Conservation (phyloP, 164 flowering plant species). For the Brasenia schreberi region DNA sequence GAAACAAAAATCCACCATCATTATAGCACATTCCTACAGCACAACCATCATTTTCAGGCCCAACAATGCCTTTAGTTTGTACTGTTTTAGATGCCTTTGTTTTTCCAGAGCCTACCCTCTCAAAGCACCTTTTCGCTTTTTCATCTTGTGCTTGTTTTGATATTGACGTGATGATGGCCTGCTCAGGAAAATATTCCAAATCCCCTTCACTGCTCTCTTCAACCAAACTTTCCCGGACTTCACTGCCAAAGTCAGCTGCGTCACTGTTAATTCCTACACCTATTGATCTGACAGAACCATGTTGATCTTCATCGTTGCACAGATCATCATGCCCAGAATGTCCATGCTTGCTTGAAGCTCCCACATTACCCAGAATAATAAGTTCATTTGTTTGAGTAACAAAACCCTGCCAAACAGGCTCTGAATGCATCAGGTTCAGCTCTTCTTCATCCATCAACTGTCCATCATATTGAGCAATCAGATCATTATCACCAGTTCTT, state of each 20-base stretch:
- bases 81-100: constrained; percentile 23
- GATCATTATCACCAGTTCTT: constrained; percentile 39
- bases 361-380: no score
- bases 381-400: constrained; percentile 81
- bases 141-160: constrained; percentile 28
- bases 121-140: constrained; percentile 24
- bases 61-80: constrained; percentile 24
- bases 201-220: constrained; percentile 87
- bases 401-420: constrained; percentile 98
- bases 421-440: constrained; percentile 73
- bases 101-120: constrained; percentile 27
- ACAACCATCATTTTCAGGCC: constrained; percentile 26
- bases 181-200: constrained; percentile 58
- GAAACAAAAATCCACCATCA: constrained; percentile 80
- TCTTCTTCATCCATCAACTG: constrained; percentile 89
- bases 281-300: constrained; percentile 91
- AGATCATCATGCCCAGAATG: constrained; percentile 49
- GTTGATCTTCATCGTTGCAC: constrained; percentile 75
- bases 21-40: constrained; percentile 22
- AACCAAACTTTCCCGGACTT: constrained; percentile 72
- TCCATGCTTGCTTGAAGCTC: no score
- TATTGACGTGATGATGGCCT: constrained; percentile 35
- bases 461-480: constrained; percentile 85
- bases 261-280: constrained; percentile 95
- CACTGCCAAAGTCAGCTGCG: constrained; percentile 87